These are phyloP conservation scores for Cystoderma amianthinum DNA, from an alignment of 768 basidiomycete genomes.

Conservation along the genomic window DNA sequence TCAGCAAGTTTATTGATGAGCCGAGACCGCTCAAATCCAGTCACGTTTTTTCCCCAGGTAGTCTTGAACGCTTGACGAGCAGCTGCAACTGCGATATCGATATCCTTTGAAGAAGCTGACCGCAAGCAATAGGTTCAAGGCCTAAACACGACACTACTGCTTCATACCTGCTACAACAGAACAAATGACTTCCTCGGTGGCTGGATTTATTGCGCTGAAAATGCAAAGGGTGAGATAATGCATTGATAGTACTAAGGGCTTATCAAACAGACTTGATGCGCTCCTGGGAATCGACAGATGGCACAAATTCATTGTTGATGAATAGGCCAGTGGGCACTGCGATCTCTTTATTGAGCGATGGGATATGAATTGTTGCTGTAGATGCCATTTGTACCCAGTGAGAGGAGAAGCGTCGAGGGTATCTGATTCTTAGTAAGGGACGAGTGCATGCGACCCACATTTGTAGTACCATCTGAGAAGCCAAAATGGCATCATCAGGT, in stretches of 20 bases:
- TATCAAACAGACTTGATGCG: constrained; percentile 42
- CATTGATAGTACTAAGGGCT: constrained; percentile 7
- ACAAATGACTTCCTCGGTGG: constrained; percentile 70
- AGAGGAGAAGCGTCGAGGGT: constrained; percentile 5
- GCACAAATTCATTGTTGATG: constrained; percentile 86
- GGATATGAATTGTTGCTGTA: constrained; percentile 29
- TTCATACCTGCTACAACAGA: constrained; percentile 54
- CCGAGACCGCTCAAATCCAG: constrained; percentile 75
- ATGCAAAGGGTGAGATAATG: constrained; percentile 14
- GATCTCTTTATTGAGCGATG: constrained; percentile 40
- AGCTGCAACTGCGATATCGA: constrained; percentile 78
- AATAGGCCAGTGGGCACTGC: constrained; percentile 78
- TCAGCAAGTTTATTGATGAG: constrained; percentile 84
- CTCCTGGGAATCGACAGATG: constrained; percentile 64
- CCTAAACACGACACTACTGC: background rate
- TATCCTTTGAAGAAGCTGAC: constrained; percentile 63
- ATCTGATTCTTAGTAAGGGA: background rate
- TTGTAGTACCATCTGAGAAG: too few species aligned
- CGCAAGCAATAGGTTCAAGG: constrained; percentile 1
- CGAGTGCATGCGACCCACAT: background rate
- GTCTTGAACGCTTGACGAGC: constrained; percentile 80
- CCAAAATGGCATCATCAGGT: too few species aligned
- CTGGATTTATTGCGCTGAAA: constrained; percentile 68
- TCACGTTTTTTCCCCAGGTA: constrained; percentile 85
- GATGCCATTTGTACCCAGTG: constrained; percentile 35